Base-by-base conservation (phyloP, 495 filamentous ascomycete species). In the Neurospora sp. region DNA sequence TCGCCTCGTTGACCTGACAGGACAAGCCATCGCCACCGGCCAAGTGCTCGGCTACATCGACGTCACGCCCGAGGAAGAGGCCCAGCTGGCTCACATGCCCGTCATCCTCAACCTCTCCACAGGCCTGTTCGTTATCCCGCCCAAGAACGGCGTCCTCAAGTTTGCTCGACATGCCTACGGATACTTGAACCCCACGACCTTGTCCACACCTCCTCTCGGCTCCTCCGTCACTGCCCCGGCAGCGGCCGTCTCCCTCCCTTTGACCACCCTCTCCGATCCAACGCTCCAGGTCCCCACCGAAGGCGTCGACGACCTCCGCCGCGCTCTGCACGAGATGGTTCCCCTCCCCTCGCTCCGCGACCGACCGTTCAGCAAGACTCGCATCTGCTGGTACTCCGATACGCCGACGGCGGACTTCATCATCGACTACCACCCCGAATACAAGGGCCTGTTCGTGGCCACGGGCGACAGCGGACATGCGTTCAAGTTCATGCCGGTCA, bases 381-480 rank as follows among this genome's bases (percentile, higher is more conserved):
- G 93, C 20, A 82, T 98, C 54, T 99, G 94, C 80, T 97, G 93
- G 93, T 97, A 98, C 75, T 90, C 87, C 8, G 94, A 97, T 84
- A 96, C 93, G 16, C 86, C 92, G 9, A 89, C 86, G 18, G 92
- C 89, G 7, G 91, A 97, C 79, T 97, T 94, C 83, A 83, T 97
- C 39, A 86, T 97, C 72, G 87, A 89, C 72, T 92, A 92, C 74
- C 92, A 96, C 74, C 93, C 93, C 0, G 77, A 81, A 10, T 88
- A 89, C 78, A 76, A 85, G 35, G 87, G 88, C 14, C 82, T 97
- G 23, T 94, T 97, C 80, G 78, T 98, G 16, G 91, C 93, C 2
- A 95, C 92, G 0, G 94, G 94, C 16, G 94, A 92, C 16, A 93
- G 90, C 77, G 94, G 94, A 3, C 94, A 98, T 80, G 94, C 80